Conservation (phyloP, 306 rosid species). For the Ormosia emarginata region DNA sequence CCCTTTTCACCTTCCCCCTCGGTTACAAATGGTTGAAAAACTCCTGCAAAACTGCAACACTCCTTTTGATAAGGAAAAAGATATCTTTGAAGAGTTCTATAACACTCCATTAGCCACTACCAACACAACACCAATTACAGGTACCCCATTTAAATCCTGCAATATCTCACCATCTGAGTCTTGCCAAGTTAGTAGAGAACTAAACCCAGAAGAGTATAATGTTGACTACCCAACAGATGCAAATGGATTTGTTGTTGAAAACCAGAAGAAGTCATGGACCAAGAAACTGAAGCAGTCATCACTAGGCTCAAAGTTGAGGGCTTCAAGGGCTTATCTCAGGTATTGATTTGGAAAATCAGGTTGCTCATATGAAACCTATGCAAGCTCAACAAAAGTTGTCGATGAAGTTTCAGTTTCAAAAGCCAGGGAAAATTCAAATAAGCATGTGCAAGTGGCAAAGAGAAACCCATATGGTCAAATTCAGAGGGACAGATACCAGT, state of each 20-base stretch:
- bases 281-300: slow-evolving; percentile 75
- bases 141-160: slow-evolving; percentile 91
- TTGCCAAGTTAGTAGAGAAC: slow-evolving; percentile 71
- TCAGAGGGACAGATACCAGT: slow-evolving; percentile 45
- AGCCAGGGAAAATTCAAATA: slow-evolving; percentile 51
- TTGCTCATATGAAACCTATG: slow-evolving; percentile 70
- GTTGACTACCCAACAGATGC: slow-evolving; percentile 33
- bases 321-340: slow-evolving; percentile 83
- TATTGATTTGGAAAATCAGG: slow-evolving; percentile 80
- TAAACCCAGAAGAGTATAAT: slow-evolving; percentile 55
- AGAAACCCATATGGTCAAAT: slow-evolving; percentile 60
- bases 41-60: slow-evolving; percentile 56
- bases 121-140: slow-evolving; percentile 60
- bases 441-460: slow-evolving; percentile 36
- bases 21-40: slow-evolving; percentile 84
- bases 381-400: slow-evolving; percentile 57
- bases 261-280: slow-evolving; percentile 68
- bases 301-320: slow-evolving; percentile 70
- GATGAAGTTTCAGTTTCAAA: slow-evolving; percentile 69
- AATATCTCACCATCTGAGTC: slow-evolving; percentile 78
- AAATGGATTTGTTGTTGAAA: slow-evolving; percentile 34
- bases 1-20: too few species aligned
- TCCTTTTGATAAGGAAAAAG: slow-evolving; percentile 37
- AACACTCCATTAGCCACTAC: slow-evolving; percentile 77
- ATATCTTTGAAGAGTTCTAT: slow-evolving; percentile 62